phyloP scores from a whole-genome alignment of 2,329 filamentous ascomycete species.

The Phyllosticta capitalensis region DNA sequence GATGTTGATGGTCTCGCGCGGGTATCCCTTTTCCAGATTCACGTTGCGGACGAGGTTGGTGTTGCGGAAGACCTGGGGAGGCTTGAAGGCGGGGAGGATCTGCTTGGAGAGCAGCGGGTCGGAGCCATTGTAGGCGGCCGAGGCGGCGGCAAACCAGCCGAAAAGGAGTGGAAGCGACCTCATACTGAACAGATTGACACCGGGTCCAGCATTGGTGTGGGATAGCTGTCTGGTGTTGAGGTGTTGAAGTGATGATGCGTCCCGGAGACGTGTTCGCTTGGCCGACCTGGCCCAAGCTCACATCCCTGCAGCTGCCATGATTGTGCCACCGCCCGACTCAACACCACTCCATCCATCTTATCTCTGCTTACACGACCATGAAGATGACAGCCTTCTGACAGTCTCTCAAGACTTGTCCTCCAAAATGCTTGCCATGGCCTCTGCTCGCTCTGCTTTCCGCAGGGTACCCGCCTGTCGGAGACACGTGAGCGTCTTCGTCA shows the following conservation, averaged over 20 bases:
- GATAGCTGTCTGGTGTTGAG: constrained; percentile 15
- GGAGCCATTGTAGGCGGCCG: constrained; percentile 47
- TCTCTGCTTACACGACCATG: constrained; percentile 14
- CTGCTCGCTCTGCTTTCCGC: not conserved
- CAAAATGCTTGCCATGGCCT: constrained; percentile 9
- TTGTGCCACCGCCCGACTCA: constrained; percentile 11
- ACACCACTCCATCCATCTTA: constrained; percentile 14
- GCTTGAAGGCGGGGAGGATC: constrained; percentile 56
- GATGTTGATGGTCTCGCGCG: constrained; percentile 86
- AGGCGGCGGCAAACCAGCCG: constrained; percentile 44
- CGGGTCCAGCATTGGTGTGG: constrained; percentile 22
- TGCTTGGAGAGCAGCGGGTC: constrained; percentile 46
- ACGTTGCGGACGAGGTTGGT: constrained; percentile 81
- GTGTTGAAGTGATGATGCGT: constrained; percentile 25
- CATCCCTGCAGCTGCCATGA: constrained; percentile 10
- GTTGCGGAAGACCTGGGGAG: constrained; percentile 89
- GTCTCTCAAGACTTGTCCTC: not conserved
- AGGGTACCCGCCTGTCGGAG: constrained; percentile 3
- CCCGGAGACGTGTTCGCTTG: constrained; percentile 25
- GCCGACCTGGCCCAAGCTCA: constrained; percentile 13
- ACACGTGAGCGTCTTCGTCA: not conserved
- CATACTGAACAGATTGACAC: constrained; percentile 27
- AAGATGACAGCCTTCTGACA: not conserved
- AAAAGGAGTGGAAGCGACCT: constrained; percentile 28
- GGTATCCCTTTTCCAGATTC: constrained; percentile 88